phyloP scores from a whole-genome alignment of 139 green algal genomes.

The Asterochloris erici region DNA sequence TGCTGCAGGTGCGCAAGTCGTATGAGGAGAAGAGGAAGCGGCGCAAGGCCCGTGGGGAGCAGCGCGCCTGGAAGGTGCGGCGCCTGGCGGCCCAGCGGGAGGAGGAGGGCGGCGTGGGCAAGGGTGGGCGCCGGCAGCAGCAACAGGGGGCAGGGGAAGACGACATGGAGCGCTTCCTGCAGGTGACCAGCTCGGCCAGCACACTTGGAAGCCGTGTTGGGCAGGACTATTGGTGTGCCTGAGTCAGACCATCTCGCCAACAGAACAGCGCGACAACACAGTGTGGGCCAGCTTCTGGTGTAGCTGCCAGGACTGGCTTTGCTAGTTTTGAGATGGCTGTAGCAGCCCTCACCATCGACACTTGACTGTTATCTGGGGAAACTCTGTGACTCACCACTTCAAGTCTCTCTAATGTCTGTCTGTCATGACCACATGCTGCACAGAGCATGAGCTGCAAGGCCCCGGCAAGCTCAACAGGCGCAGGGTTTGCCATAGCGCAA shows the following conservation, averaged over 20 bases:
- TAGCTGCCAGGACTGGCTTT: too few relatives aligned
- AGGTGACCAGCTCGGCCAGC: conserved; percentile 26
- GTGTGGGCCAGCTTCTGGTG: too few relatives aligned
- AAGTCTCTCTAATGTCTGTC: too few relatives aligned
- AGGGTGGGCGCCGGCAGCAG: background rate
- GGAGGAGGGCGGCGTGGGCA: conserved; percentile 8
- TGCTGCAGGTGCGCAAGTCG: conserved; percentile 66
- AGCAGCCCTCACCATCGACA: too few relatives aligned
- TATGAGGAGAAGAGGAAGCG: conserved; percentile 84
- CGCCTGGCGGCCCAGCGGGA: conserved; percentile 70
- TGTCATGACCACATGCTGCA: too few relatives aligned
- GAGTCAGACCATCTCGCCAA: background rate
- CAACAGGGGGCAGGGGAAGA: conserved; percentile 18
- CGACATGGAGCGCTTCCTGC: conserved; percentile 81
- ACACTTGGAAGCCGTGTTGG: background rate
- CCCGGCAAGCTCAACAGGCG: too few relatives aligned
- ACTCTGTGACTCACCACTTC: too few relatives aligned
- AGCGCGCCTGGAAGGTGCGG: conserved; percentile 76
- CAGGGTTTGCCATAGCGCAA: too few relatives aligned
- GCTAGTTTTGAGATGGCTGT: too few relatives aligned
- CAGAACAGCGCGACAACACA: too few relatives aligned
- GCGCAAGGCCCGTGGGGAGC: conserved; percentile 40
- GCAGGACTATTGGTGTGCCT: background rate
- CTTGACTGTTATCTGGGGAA: too few relatives aligned
- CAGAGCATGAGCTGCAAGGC: too few relatives aligned